Base-by-base conservation (phyloP, 2,329 filamentous ascomycete species). In the Aplosporella prunicola region DNA sequence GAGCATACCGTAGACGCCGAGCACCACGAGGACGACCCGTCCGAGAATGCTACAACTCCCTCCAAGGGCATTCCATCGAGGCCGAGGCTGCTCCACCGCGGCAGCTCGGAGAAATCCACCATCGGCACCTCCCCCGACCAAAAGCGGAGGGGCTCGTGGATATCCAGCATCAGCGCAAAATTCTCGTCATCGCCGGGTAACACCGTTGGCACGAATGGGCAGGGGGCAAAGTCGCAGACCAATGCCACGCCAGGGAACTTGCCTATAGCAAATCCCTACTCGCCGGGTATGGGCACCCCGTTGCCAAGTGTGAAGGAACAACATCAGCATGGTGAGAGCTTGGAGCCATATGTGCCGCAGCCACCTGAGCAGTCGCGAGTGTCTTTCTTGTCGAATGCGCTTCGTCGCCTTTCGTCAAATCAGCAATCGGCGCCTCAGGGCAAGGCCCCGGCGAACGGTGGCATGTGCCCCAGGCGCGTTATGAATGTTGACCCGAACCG, bases 91-190 rank as follows among this genome's bases (percentile, higher is more conserved):
- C 55, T 68, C 20, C 53, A 52, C 46, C 62, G 66, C 40, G 47
- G 44, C 26, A 64, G 57, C 45, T 51, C 57, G 13, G 59, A 65
- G 22, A 62, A 57, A 48, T 44, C 41, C 35, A 51, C 44, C 15
- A 48, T 40, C n/a, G n/a, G n/a, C 26, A 41, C 45, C 29, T 51
- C 57, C 11, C 54, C 52, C 32, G 55, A 58, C 18, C n/a, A n/a
- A 9, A 54, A 51, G 36, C 74, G 86, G 46, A 65, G 76, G 39
- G 80, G 78, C 44, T 94, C 88, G 10, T 98, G 91, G 91, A 88
- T 96, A 52, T 85, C 84, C 40, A 94, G 78, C 53, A 77, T 96
- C 47, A 93, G 86, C 46, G 89, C 85, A 47, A 95, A 93, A 57
- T 94, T 96, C 64, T 87, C 83, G 3, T 78, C 76, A 18, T 66